Base-by-base conservation (phyloP, 805 yeast species). In the Pachysolen tannophilus region DNA sequence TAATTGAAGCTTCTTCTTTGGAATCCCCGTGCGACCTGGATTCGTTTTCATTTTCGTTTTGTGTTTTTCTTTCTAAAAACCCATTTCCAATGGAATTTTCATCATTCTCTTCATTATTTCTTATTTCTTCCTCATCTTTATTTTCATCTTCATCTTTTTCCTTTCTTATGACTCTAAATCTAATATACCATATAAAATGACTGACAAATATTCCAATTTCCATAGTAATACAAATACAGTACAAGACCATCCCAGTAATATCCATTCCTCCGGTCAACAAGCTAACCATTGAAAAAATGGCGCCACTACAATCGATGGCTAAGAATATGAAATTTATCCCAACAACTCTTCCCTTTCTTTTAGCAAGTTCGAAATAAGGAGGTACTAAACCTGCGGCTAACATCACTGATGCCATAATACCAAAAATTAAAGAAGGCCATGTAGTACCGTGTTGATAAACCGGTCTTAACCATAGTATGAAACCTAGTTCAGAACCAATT, bases 261-360 rank as follows among this genome's bases (percentile, higher is more conserved):
- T 90, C 96, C 53, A 82, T 53, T 19, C 63, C 64, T 3, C 80
- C 94, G 16, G 77, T 67, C 5, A 60, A 48, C 21, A 69, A 67
- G 46, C 78, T 65, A 27, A 72, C 66, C 58, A 83, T 69, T 9
- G 94, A 82, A 44, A 85, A 75, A 28, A 64, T 58, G 0, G 97
- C 96, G 7, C 97, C 97, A 18, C 72, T 43, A 4, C 83, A 72
- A 53, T 90, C 97, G 60, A 88, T 59, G 5, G 67, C 48, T 39
- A 90, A 63, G 43, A 90, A 90, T 3, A 82, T 45, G 49, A 90
- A 87, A 52, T 87, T 87, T 49, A 90, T 81, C 0, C 97, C 97
- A 3, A 87, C 76, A 3, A 90, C 97, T 24, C 82, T 61, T 2
- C 97, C 97, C 34, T 73, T 56, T 43, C 95, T 67, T 49, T 85